Conservation (phyloP, 73 alveolate species). For the Blepharisma stoltei region DNA sequence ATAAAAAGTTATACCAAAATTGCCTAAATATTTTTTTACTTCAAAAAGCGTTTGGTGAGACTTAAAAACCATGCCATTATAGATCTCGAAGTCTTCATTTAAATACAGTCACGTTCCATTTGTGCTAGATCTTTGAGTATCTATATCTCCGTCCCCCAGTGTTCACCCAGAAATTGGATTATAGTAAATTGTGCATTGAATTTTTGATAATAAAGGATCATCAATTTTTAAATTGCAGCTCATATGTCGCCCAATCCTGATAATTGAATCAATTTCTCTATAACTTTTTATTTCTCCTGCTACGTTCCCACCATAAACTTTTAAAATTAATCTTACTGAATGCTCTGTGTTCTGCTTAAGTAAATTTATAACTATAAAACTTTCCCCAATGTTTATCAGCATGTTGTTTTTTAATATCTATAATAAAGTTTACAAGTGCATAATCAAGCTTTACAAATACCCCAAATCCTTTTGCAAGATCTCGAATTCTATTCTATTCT, state of each 20-base stretch:
- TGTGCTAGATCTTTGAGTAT: conserved; percentile 50
- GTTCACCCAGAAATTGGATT: conserved; percentile 47
- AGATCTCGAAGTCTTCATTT: conserved; percentile 75
- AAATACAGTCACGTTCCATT: conserved; percentile 87
- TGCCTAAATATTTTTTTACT: conserved; percentile 35
- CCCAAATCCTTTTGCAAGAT: conserved; percentile 90
- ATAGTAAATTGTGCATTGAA: conserved; percentile 64
- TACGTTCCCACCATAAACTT: not conserved
- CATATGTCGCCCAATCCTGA: conserved; percentile 59
- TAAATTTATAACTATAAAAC: conserved; percentile 65
- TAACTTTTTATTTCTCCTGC: conserved; percentile 1
- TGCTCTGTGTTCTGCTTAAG: not conserved
- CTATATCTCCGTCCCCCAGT: conserved; percentile 64
- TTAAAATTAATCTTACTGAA: not conserved
- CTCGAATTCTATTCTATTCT: too few relatives aligned
- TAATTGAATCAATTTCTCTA: conserved; percentile 22
- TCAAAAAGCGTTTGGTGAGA: conserved; percentile 74
- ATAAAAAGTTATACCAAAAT: not conserved
- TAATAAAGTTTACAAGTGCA: conserved; percentile 16
- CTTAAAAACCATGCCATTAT: conserved; percentile 78
- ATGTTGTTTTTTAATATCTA: conserved; percentile 73
- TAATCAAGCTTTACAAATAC: conserved; percentile 70
- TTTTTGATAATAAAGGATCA: conserved; percentile 73
- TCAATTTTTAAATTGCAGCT: conserved; percentile 68
- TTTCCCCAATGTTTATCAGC: conserved; percentile 84